These are phyloP conservation scores for Annulohypoxylon truncatum DNA, from an alignment of 2,329 filamentous ascomycete species.

Conservation along the genomic window DNA sequence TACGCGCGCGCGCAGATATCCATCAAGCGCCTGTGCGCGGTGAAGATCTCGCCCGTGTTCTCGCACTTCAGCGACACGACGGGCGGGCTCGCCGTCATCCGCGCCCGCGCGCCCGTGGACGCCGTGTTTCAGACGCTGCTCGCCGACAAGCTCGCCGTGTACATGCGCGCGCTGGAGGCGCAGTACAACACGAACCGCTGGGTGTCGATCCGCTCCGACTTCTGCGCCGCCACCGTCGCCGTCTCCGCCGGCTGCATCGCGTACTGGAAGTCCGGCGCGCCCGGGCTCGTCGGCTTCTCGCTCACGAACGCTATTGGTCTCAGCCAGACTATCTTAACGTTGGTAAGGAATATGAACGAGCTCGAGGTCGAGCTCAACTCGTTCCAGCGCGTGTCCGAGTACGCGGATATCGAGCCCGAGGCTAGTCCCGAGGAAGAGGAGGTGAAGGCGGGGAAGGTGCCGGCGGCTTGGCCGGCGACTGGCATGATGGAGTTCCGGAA, in stretches of 20 bases:
- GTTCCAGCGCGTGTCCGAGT: slow-evolving; percentile 51
- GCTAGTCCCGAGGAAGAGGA: slow-evolving; percentile 38
- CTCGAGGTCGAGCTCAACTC: slow-evolving; percentile 38
- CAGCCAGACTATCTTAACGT: slow-evolving; percentile 33
- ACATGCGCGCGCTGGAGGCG: slow-evolving; percentile 49
- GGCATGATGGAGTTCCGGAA: slow-evolving; percentile 48
- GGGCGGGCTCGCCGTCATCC: slow-evolving; percentile 48
- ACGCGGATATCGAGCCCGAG: slow-evolving; percentile 47
- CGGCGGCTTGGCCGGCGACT: slow-evolving; percentile 44
- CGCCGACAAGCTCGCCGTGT: slow-evolving; percentile 47
- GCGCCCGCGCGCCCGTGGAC: slow-evolving; percentile 44
- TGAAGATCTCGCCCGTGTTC: slow-evolving; percentile 49
- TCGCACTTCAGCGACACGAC: slow-evolving; percentile 49
- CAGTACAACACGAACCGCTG: slow-evolving; percentile 44
- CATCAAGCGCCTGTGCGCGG: slow-evolving; percentile 47
- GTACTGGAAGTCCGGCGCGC: slow-evolving; percentile 10
- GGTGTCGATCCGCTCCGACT: slow-evolving; percentile 32
- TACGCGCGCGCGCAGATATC: slow-evolving; percentile 58
- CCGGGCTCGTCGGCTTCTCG: slow-evolving; percentile 34
- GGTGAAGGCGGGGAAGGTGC: slow-evolving; percentile 26
- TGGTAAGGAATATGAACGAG: slow-evolving; percentile 38
- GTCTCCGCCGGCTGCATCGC: slow-evolving; percentile 24
- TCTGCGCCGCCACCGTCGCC: slow-evolving; percentile 31
- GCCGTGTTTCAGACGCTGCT: slow-evolving; percentile 47
- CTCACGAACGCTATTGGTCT: slow-evolving; percentile 35